These are phyloP conservation scores for Papilionanthe hybrid DNA, from an alignment of 116 monocot species.

Conservation along the genomic window DNA sequence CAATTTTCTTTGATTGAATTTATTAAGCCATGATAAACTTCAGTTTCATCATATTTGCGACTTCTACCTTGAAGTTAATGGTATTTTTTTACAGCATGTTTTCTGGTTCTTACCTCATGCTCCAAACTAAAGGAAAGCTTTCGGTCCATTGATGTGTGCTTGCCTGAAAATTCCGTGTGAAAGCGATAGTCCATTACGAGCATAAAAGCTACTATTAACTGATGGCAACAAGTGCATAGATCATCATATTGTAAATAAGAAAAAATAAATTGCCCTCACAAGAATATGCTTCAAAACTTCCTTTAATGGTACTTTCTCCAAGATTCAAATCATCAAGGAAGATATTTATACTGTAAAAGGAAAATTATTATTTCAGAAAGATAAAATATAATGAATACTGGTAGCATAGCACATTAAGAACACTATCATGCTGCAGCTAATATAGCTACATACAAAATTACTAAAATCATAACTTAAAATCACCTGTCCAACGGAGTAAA, in stretches of 20 bases:
- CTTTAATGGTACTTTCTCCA: slow-evolving; percentile 81
- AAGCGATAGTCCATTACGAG: not conserved
- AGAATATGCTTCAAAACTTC: slow-evolving; percentile 79
- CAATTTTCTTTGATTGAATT: not conserved
- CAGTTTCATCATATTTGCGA: not conserved
- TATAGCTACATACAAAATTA: not conserved
- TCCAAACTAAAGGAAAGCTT: slow-evolving; percentile 83
- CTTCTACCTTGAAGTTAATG: not conserved
- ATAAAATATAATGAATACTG: not conserved
- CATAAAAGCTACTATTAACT: not conserved
- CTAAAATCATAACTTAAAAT: not conserved
- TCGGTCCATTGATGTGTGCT: slow-evolving; percentile 65
- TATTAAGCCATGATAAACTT: not conserved
- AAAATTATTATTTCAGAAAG: not conserved
- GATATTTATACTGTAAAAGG: slow-evolving; percentile 59
- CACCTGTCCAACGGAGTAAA: slow-evolving; percentile 75
- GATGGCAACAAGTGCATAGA: not conserved
- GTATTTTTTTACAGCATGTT: not conserved
- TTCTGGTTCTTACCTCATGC: slow-evolving; percentile 59
- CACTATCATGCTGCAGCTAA: not conserved
- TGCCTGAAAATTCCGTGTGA: slow-evolving; percentile 50
- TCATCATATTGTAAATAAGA: not conserved
- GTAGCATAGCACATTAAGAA: not conserved
- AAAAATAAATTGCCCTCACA: slow-evolving; percentile 30
- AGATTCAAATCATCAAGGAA: slow-evolving; percentile 71